phyloP scores from a whole-genome alignment of 495 filamentous ascomycete genomes.

The Penicillium egyptiacum region DNA sequence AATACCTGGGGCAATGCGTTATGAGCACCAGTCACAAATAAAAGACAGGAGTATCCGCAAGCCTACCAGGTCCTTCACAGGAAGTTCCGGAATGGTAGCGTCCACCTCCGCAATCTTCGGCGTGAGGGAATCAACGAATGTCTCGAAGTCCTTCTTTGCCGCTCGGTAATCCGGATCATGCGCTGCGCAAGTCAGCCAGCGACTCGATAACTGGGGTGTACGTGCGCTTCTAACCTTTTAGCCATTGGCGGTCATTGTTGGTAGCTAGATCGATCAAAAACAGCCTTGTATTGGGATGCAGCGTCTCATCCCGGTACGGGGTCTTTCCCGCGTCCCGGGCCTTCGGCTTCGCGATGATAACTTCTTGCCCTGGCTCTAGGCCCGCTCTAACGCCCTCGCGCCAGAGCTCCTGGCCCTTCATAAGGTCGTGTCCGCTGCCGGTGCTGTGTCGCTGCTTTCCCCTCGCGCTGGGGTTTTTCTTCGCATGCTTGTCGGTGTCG shows the following conservation, averaged over 20 bases:
- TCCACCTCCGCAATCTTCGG: conserved; percentile 68
- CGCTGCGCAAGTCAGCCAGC: conserved; percentile 42
- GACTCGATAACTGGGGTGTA: conserved; percentile 6
- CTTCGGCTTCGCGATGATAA: conserved; percentile 70
- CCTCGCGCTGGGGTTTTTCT: conserved; percentile 22
- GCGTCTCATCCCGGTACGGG: conserved; percentile 63
- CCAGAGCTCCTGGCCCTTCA: conserved; percentile 56
- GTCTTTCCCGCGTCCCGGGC: conserved; percentile 64
- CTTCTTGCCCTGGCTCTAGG: conserved; percentile 59
- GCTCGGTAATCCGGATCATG: conserved; percentile 75
- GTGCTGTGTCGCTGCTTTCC: conserved; percentile 15
- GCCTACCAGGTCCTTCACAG: conserved; percentile 72
- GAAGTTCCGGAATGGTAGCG: conserved; percentile 78
- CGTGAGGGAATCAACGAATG: conserved; percentile 68
- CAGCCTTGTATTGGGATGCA: conserved; percentile 80
- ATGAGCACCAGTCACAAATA: conserved; percentile 4
- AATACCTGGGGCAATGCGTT: conserved; percentile 54
- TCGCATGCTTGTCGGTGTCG: conserved; percentile 25
- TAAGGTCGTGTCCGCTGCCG: conserved; percentile 9
- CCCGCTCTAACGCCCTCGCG: conserved; percentile 56
- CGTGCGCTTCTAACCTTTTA: conserved; percentile 60
- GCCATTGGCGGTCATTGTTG: conserved; percentile 80
- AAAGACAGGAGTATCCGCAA: neutral
- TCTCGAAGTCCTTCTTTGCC: conserved; percentile 74
- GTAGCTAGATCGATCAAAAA: conserved; percentile 73